These are phyloP conservation scores for Tremella yokohamensis DNA, from an alignment of 768 basidiomycete species.

Conservation along the genomic window DNA sequence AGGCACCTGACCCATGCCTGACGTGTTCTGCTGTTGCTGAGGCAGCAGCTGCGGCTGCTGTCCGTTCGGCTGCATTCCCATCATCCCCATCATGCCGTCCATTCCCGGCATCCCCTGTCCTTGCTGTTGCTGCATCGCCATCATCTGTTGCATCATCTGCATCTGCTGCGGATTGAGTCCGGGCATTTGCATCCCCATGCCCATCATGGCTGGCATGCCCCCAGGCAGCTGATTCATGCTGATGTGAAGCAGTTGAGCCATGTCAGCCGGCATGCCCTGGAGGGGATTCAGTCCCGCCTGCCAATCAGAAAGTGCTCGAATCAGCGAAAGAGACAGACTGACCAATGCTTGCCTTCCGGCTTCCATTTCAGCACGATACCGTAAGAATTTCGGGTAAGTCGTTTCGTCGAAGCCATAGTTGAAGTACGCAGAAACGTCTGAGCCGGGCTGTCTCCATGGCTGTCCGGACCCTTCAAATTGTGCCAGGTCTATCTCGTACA, in stretches of 20 bases:
- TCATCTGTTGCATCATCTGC: constrained; percentile 55
- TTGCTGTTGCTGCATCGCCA: constrained; percentile 55
- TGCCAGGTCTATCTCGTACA: constrained; percentile 75
- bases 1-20: neutral
- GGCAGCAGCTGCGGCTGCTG: constrained; percentile 9
- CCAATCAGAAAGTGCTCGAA: neutral
- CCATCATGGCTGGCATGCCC: constrained; percentile 40
- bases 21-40: too few species aligned
- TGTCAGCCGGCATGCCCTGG: constrained; percentile 2
- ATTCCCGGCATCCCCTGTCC: constrained; percentile 68
- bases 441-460: constrained; percentile 85
- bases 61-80: constrained; percentile 55
- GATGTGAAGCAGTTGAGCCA: constrained; percentile 21
- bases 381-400: constrained; percentile 79
- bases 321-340: constrained; percentile 9
- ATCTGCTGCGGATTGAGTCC: constrained; percentile 66
- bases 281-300: constrained; percentile 2
- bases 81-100: constrained; percentile 56
- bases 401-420: constrained; percentile 99
- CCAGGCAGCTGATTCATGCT: constrained; percentile 19
- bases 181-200: constrained; percentile 63
- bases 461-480: constrained; percentile 62
- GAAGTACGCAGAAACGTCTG: constrained; percentile 95
- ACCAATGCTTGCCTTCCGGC: constrained; percentile 42
- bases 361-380: constrained; percentile 48